Evolutionary conservation across 2,329 filamentous ascomycete species (phyloP), one percentile per base, ranked within the genome.

Genomic region (Verticillium klebahnii): DNA sequence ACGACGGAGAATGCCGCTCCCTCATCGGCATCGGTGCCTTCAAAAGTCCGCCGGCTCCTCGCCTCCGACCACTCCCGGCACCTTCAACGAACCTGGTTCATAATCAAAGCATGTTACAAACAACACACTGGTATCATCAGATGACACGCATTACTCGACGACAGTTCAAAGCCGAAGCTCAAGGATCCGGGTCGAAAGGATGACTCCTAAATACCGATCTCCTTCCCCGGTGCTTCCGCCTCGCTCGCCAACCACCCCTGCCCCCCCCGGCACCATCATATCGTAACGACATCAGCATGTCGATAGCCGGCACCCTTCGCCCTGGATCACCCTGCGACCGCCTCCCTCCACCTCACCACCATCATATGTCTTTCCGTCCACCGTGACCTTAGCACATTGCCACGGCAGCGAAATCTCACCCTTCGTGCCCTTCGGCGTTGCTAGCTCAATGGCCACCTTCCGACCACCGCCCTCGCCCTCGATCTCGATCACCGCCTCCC

Each of bases 401-500:
- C 39, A 55, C 40, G 58, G 58, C 58, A 60, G 31, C 37, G 14
- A 31, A 23, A 60, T 54, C 40, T n/a, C 25, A 14, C 58, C 58
- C 25, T 19, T 31, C 1, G 52, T 54, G 12, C 50, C 50, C 17
- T 60, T 45, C 12, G 58, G 58, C n/a, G 50, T 54, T 9, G 12
- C 32, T 11, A 60, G 45, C 45, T 55, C 39, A 19, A 56, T 37
- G 55, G 29, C 25, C 31, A 56, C 55, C 31, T 32, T 56, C 58
- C 31, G 15, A 9, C 34, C 45, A 25, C 29, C 45, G 50, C 40
- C 40, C 55, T 56, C 34, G 11, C 50, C 45, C 25, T 60, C 52
- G 19, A 56, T 66, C 50, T 55, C 60, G 58, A 63, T 50, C 17
- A 57, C 58, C 2, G 64, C 64, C n/a, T 57, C 61, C 61, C 68